These are phyloP conservation scores for Dictyostelium citrinum DNA, from an alignment of 78 protist genomes.

Conservation along the genomic window DNA sequence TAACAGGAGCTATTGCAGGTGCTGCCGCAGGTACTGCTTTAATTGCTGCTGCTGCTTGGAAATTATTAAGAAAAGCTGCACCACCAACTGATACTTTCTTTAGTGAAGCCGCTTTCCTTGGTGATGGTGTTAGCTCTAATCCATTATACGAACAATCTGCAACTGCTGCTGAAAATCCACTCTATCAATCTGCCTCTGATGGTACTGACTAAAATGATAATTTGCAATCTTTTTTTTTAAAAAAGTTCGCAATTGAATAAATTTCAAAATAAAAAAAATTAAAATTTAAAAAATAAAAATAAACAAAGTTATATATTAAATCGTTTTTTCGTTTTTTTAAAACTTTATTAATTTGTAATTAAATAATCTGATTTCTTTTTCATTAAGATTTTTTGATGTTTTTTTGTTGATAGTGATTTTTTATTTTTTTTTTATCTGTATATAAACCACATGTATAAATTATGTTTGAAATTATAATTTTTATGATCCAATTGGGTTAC, in stretches of 20 bases:
- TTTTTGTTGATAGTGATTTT: too few relatives aligned
- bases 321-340: too few relatives aligned
- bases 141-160: constrained; percentile 12
- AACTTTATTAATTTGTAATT: too few relatives aligned
- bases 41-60: constrained; percentile 25
- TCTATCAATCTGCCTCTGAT: constrained; percentile 9
- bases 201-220: not conserved
- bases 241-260: too few relatives aligned
- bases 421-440: too few relatives aligned
- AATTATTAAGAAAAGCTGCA: constrained; percentile 3
- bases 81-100: constrained; percentile 74
- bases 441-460: too few relatives aligned
- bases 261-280: not conserved
- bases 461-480: too few relatives aligned
- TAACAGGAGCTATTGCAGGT: constrained; percentile 49
- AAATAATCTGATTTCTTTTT: too few relatives aligned
- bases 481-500: not conserved
- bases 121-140: not conserved
- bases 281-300: not conserved
- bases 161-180: constrained; percentile 24
- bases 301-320: not conserved
- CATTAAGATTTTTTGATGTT: not conserved
- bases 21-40: constrained; percentile 19
- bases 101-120: constrained; percentile 34
- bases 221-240: too few relatives aligned